phyloP scores from a whole-genome alignment of 352 stramenopile species.

The Phytophthora palmivora region DNA sequence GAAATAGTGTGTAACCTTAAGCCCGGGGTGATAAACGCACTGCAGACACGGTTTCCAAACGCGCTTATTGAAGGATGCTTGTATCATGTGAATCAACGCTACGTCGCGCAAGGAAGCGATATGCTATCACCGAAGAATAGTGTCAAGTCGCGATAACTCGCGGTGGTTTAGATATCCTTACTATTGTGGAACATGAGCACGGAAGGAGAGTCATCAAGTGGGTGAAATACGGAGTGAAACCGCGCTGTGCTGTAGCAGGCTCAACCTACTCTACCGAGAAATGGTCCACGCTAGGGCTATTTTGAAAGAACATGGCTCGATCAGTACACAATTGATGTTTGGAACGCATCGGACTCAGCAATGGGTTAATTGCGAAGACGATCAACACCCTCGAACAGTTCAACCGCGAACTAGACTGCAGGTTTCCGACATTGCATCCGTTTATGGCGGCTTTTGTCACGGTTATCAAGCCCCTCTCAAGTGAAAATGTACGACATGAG shows the following conservation, averaged over 20 bases:
- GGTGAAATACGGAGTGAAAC: conserved; percentile 5
- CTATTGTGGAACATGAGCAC: conserved; percentile 4
- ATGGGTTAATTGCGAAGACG: conserved; percentile 27
- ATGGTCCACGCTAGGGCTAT: conserved; percentile 4
- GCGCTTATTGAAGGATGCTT: conserved; percentile 10
- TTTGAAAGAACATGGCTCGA: conserved; percentile 6
- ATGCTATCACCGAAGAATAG: conserved; percentile 7
- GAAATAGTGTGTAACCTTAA: conserved; percentile 9
- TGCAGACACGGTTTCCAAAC: conserved; percentile 13
- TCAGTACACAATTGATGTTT: conserved; percentile 9
- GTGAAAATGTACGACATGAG: background rate
- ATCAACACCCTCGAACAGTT: conserved; percentile 5
- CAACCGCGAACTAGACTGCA: conserved; percentile 5
- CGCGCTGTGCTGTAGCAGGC: background rate
- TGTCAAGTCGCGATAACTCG: conserved; percentile 3
- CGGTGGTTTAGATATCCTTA: conserved; percentile 11
- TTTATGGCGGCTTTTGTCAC: conserved; percentile 11
- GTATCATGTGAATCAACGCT: conserved; percentile 33
- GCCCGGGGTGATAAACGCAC: conserved; percentile 2
- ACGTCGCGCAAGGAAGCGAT: conserved; percentile 14
- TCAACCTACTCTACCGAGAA: background rate
- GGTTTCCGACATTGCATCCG: conserved; percentile 7
- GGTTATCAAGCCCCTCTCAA: background rate
- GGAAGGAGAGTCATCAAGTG: conserved; percentile 6
- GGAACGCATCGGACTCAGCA: conserved; percentile 1